Conservation (phyloP, 139 green algal species). For the Chloropicon primus region DNA sequence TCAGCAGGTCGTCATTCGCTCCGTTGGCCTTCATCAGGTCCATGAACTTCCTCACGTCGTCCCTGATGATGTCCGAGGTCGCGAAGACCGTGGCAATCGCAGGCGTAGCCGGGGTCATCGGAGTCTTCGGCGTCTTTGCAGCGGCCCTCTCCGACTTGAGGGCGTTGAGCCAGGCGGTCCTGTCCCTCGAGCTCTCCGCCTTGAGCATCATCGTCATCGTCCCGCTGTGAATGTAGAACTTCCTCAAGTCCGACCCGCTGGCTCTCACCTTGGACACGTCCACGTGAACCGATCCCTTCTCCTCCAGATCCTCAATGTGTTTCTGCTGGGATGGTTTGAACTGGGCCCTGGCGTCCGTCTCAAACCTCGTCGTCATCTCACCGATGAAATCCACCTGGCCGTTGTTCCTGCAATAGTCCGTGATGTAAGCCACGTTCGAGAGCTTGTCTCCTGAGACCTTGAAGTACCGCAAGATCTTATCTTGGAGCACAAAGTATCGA, state of each 20-base stretch:
- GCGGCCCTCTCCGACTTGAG: background rate
- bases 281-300: constrained; percentile 16
- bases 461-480: constrained; percentile 61
- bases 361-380: constrained; percentile 9
- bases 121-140: background rate
- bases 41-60: background rate
- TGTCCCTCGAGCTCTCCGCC: constrained; percentile 40
- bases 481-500: constrained; percentile 61
- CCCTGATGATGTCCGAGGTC: background rate
- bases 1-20: constrained; percentile 1
- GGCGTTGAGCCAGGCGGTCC: constrained; percentile 7
- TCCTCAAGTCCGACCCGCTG: constrained; percentile 39
- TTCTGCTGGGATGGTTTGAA: constrained; percentile 3
- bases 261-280: constrained; percentile 40
- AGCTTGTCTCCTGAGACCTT: constrained; percentile 30
- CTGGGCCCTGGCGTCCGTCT: constrained; percentile 1
- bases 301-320: background rate
- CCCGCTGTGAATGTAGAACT: constrained; percentile 60
- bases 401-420: background rate
- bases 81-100: background rate
- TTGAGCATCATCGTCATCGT: constrained; percentile 35
- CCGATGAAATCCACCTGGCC: constrained; percentile 12
- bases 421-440: constrained; percentile 7
- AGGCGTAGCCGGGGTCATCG: background rate
- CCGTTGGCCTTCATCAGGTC: constrained; percentile 3